Base-by-base conservation (phyloP, 2,329 filamentous ascomycete genomes). In the Fusarium goolgardi region DNA sequence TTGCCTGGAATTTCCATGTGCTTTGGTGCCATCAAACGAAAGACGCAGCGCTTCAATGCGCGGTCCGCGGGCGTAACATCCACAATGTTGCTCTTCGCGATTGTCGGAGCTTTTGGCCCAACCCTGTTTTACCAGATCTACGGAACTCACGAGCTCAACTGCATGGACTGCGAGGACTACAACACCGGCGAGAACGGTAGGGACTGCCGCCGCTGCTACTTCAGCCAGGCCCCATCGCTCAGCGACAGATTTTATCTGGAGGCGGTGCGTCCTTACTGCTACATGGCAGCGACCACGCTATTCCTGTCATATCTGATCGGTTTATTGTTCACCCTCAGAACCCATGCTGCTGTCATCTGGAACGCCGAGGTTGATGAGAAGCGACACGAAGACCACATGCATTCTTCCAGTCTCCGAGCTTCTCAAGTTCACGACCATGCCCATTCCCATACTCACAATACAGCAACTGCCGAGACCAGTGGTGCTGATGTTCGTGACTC, bases 51-150 rank as follows among this genome's bases (percentile, higher is more conserved):
- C 41, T 99, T 99, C 85, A 99, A 99, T 76, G 94, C 96, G 67
- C 93, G 91, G 75, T 98, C 95, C 34, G 96, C 96, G 31, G 94
- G 96, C 76, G 96, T 98, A 34, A 98, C 95, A 1, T 97, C 94
- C 3, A 99, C 96, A 0, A 99, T 99, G 96, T 82, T 99, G 58
- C 85, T 99, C 12, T 99, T 99, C 77, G 95, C 96, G 25, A 92
- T 97, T 39, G 96, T 99, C 72, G 95, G 92, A 65, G 93, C 95
- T 11, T 99, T 99, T 79, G 91, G 95, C 1, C 96, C 96, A 4
- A 99, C 96, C 0, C 82, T 99, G 16, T 99, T 99, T 81, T 99
- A 98, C 80, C 95, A 99, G 76, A 97, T 99, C 67, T 98, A 98
- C 78, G 96, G 96, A 71, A 97, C 94, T 49, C 96, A 99, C 76